A percentile compares a stretch with the other conserved stretches of the same genome.
phyloP scores from a whole-genome alignment of 73 alveolate genomes.

The Stentor roeselii region DNA sequence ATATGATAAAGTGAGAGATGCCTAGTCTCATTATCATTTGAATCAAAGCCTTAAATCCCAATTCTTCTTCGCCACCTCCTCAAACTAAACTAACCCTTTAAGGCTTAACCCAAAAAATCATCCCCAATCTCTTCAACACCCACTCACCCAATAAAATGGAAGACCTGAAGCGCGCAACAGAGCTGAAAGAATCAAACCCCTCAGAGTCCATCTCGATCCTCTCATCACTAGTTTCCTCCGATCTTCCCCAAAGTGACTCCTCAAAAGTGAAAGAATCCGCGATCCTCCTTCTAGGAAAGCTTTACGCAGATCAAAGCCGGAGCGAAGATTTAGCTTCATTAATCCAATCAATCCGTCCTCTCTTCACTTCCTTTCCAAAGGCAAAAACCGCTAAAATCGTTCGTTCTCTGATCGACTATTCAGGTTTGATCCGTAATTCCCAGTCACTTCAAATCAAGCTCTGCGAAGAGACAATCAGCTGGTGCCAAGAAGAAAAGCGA shows the following conservation, averaged over 20 bases:
- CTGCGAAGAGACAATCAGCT: conserved; percentile 44
- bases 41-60: neutral
- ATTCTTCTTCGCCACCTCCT: neutral
- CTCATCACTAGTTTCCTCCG: neutral
- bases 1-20: neutral
- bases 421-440: conserved; percentile 39
- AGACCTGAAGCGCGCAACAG: conserved; percentile 5
- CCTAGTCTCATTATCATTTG: neutral
- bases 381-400: conserved; percentile 61
- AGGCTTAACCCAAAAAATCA: neutral
- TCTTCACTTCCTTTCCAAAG: conserved; percentile 54
- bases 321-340: conserved; percentile 35
- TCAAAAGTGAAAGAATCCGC: neutral
- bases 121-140: neutral
- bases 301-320: neutral
- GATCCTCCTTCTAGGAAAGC: neutral
- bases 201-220: neutral
- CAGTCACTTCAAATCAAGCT: conserved; percentile 35
- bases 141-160: neutral
- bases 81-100: neutral
- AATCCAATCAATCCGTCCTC: conserved; percentile 41
- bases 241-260: neutral
- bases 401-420: conserved; percentile 47
- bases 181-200: neutral
- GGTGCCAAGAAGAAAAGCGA: conserved; percentile 61